phyloP scores from a whole-genome alignment of 306 rosid genomes.

The Potentilla sterilis region DNA sequence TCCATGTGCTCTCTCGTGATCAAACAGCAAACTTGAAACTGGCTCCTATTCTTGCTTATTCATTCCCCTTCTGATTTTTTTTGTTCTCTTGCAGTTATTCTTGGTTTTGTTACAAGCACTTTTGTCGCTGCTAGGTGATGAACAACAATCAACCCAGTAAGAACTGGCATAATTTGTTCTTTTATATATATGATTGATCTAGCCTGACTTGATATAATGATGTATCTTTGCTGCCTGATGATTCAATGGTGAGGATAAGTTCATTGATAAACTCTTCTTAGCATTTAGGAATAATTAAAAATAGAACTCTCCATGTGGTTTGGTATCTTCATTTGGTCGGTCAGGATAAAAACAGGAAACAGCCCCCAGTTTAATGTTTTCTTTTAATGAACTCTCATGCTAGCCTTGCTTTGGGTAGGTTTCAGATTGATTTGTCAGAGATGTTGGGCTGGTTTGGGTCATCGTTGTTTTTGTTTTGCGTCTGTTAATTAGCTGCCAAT shows the following conservation, averaged over 20 bases:
- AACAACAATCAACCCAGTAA: conserved; percentile 68
- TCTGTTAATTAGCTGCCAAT: background rate
- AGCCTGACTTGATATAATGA: conserved; percentile 4
- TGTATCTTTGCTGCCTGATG: background rate
- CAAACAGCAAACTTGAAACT: background rate
- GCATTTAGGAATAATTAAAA: background rate
- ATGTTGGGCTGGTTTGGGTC: background rate
- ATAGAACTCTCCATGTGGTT: background rate
- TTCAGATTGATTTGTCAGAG: background rate
- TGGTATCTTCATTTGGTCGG: background rate
- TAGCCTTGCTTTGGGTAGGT: background rate
- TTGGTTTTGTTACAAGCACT: conserved; percentile 62
- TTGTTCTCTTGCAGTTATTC: conserved; percentile 50
- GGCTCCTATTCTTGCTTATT: background rate
- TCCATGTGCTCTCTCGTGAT: background rate
- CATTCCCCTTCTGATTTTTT: background rate
- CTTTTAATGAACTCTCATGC: background rate
- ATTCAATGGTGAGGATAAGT: background rate
- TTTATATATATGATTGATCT: background rate
- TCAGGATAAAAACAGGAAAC: background rate
- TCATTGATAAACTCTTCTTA: conserved; percentile 6
- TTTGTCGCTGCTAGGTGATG: conserved; percentile 57
- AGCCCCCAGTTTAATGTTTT: background rate
- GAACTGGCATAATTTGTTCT: conserved; percentile 35
- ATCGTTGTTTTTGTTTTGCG: background rate